Evolutionary conservation across 805 yeast genomes (phyloP), one percentile per base, ranked within the genome.

Genomic region (Candida qinlingensis): DNA sequence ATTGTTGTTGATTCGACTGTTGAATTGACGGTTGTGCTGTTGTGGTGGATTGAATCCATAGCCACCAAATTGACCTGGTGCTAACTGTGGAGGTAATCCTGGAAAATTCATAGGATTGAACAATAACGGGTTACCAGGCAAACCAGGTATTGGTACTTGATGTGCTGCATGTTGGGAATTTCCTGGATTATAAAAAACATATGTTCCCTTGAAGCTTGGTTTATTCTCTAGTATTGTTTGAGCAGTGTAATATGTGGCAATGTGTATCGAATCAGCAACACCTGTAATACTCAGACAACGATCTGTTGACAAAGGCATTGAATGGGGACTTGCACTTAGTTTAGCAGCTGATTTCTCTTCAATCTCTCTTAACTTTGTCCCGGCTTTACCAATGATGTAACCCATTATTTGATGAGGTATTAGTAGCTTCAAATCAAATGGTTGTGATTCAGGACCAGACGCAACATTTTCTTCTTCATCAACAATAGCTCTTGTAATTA

Each of bases 191-290:
- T 81, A 82, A 58, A 69, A 79, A 7, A 79, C 68, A 39, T 75
- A 70, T 57, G 81, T 82, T 7, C 75, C 67, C 57, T 77, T 75
- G 54, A 78, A 75, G 47, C 72, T 67, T 31, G 65, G 55, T 52
- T 77, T 76, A 59, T 82, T 83, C 54, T 81, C 84, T 45, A 81
- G 61, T 47, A 83, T 73, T 4, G 86, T 83, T 63, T 82, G 85
- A 1, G 86, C 81, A 48, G 86, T 74, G 61, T 83, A 85, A 65
- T 83, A 87, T 0, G 82, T 72, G 8, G 96, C 96, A 56, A 87
- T 86, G 61, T 87, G 95, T 39, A 89, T 78, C 2, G 96, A 90
- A 67, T 88, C 96, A 1, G 90, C 89, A 11, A 86, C 92, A 6
- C 96, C 96, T 5, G 76, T 71, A 7, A 88, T 76, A 27, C 81